Conservation (phyloP, 768 basidiomycete genomes). For the Cubamyces lactineus region DNA sequence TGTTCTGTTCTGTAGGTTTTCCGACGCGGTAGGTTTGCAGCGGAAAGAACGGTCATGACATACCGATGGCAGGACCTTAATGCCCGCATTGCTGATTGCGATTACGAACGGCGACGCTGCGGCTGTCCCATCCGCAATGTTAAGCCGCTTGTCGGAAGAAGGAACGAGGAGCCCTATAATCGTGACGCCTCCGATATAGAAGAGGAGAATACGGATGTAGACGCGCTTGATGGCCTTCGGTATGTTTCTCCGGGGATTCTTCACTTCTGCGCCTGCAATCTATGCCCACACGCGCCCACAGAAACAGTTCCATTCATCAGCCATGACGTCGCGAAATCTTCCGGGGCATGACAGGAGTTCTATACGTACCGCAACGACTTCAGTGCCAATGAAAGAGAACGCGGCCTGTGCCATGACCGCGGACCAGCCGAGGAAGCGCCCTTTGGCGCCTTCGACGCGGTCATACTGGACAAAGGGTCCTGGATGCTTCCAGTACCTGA, state of each 20-base stretch:
- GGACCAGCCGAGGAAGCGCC: slow-evolving; percentile 55
- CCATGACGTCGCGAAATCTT: not conserved
- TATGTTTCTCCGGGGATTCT: slow-evolving; percentile 51
- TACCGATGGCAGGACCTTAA: slow-evolving; percentile 57
- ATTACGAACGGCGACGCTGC: slow-evolving; percentile 61
- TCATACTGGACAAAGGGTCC: slow-evolving; percentile 57
- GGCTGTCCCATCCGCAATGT: slow-evolving; percentile 43
- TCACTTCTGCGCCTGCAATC: slow-evolving; percentile 52
- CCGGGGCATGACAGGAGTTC: not conserved
- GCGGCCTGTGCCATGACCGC: slow-evolving; percentile 61
- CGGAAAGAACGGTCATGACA: slow-evolving; percentile 10
- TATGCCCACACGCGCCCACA: slow-evolving; percentile 7
- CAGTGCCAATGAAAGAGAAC: slow-evolving; percentile 63
- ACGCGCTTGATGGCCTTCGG: slow-evolving; percentile 47
- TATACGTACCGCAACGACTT: slow-evolving; percentile 46
- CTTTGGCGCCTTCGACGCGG: slow-evolving; percentile 45
- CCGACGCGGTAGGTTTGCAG: too few relatives aligned
- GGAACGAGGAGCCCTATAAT: slow-evolving; percentile 54
- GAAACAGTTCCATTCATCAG: not conserved
- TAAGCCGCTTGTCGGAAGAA: slow-evolving; percentile 46
- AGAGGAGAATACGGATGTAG: slow-evolving; percentile 55
- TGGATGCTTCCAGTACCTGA: slow-evolving; percentile 53
- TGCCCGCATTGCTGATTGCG: slow-evolving; percentile 57
- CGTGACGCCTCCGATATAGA: slow-evolving; percentile 47
- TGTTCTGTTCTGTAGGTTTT: too few relatives aligned